Evolutionary conservation across 768 basidiomycete genomes (phyloP), one percentile per base, ranked within the genome.

Genomic region (Candolleomyces efflorescens): DNA sequence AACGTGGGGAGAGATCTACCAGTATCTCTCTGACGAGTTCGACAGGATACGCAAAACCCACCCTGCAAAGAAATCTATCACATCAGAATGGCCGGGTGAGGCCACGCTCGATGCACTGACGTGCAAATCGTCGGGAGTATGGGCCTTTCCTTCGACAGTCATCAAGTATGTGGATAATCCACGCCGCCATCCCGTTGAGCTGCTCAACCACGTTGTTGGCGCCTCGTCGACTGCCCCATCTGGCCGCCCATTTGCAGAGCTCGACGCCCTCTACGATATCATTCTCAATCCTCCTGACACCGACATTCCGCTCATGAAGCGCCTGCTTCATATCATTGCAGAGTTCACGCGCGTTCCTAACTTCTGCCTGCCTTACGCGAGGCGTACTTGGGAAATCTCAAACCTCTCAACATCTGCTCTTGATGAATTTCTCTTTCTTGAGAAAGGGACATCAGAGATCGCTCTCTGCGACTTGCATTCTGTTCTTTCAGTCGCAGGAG

Each of bases 91-190:
- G 60, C 60, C 53, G 3, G 23, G 27, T 1, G 52, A 60, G 26
- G 26, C 18, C 18, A 43, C 43, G 11, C 5, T 47, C 58, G 17
- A 52, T 54, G 1, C 11, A 15, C 3, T n/a, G n/a, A n/a, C n/a
- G n/a, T n/a, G n/a, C n/a, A 46, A 50, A 20, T 27, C 53, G 18
- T 56, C 60, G 3, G 56, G 56, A 2, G 39, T 49, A 15, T 58
- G 58, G 32, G 51, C 54, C 20, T 44, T 43, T 18, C 18, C 53
- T 23, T 43, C 48, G 6, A 51, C 58, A 12, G 26, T 61, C 3
- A 51, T 61, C 26, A 58, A 55, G 23, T 57, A 47, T 11, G 26
- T 61, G 17, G 57, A 61, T 26, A 58, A 61, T 23, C 53, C 53
- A 38, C 53, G 60, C 38, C 38, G 27, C 9, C 15, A 54, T 41